phyloP scores from a whole-genome alignment of 1,284 basidiomycete species.

The Flammula alnicola region DNA sequence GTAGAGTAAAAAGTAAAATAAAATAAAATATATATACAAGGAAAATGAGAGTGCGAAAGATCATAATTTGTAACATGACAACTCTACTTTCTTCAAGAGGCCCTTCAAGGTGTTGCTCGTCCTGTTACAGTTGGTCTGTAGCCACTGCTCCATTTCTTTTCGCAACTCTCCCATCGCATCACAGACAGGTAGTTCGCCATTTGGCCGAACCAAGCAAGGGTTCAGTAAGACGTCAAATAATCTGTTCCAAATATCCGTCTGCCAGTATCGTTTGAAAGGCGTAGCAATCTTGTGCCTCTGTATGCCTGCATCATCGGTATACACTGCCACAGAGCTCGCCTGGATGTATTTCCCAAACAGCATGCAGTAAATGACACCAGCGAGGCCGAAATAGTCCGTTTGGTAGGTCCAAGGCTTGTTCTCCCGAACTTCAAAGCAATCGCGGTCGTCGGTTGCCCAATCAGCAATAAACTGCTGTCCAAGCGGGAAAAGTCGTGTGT shows the following conservation, averaged over 20 bases:
- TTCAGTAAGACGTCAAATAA: conserved; percentile 92
- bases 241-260: conserved; percentile 83
- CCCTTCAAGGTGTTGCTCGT: conserved; percentile 87
- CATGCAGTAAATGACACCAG: conserved; percentile 93
- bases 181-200: conserved; percentile 71
- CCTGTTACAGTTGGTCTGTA: conserved; percentile 82
- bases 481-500: conserved; percentile 79
- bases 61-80: conserved; percentile 43
- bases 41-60: conserved; percentile 21
- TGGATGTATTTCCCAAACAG: conserved; percentile 96
- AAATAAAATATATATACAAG: conserved; percentile 20
- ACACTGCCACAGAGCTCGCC: conserved; percentile 55
- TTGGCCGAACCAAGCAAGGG: conserved; percentile 58
- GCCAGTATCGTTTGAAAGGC: conserved; percentile 95
- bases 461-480: conserved; percentile 86
- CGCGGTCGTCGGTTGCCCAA: conserved; percentile 86
- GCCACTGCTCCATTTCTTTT: conserved; percentile 86
- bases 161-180: conserved; percentile 70
- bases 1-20: conserved; percentile 18
- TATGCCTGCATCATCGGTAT: conserved; percentile 36
- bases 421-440: conserved; percentile 91
- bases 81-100: conserved; percentile 80
- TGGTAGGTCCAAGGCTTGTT: conserved; percentile 90
- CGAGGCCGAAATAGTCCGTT: conserved; percentile 95
- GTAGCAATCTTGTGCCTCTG: conserved; percentile 69